Evolutionary conservation across 1,284 basidiomycete species (phyloP).

Genomic region (Heterobasidion annosum): DNA sequence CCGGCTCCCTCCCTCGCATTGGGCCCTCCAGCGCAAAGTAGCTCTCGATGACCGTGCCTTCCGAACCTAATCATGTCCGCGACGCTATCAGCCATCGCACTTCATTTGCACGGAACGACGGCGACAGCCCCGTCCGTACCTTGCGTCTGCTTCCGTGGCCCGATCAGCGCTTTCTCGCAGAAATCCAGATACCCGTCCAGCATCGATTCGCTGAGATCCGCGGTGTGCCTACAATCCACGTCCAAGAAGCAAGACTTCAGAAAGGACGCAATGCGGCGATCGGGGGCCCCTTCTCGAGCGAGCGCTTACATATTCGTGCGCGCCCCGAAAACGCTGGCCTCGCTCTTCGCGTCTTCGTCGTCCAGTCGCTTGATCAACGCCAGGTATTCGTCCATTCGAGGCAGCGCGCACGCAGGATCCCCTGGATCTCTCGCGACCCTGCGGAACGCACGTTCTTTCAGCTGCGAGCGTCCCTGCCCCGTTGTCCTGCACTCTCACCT

Average conservation of each 20-base stretch:
- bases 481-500: constrained; percentile 31
- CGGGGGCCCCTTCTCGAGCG: no score
- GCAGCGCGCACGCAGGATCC: constrained; percentile 62
- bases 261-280: no score
- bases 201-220: constrained; percentile 40
- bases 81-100: no score
- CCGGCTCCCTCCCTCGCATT: not conserved
- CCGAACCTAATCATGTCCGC: not conserved
- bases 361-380: constrained; percentile 31
- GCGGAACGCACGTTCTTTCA: constrained; percentile 6
- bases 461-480: no score
- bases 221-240: constrained; percentile 35
- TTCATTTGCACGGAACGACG: no score
- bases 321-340: constrained; percentile 24
- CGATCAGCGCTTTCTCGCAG: constrained; percentile 48
- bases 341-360: constrained; percentile 20
- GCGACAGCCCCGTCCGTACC: not conserved
- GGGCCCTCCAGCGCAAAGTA: constrained; percentile 12
- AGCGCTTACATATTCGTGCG: constrained; percentile 22
- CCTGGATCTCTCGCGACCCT: constrained; percentile 37
- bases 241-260: not conserved
- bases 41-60: constrained; percentile 4
- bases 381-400: constrained; percentile 44
- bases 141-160: not conserved
- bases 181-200: constrained; percentile 65